Evolutionary conservation across 495 filamentous ascomycete species (phyloP).

Genomic region (Neurospora hispaniola): DNA sequence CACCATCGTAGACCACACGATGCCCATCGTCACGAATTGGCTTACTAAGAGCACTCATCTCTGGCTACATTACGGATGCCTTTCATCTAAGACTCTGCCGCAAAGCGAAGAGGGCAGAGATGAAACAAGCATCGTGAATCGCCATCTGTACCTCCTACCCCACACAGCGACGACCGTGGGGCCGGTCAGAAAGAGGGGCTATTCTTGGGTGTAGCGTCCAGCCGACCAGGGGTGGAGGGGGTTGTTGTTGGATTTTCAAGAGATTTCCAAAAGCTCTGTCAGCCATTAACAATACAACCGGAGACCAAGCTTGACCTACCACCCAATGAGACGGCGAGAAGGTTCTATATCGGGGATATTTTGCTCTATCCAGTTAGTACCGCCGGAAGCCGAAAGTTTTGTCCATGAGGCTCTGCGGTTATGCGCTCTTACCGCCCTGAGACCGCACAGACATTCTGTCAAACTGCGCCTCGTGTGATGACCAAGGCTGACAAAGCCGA

Average conservation of each 20-base stretch:
- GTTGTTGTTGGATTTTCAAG: not conserved
- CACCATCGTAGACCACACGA: not conserved
- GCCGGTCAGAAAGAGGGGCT: not conserved
- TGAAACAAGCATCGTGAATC: not conserved
- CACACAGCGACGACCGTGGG: not conserved
- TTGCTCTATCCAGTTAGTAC: not conserved
- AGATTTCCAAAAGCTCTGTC: not conserved
- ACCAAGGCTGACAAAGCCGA: not conserved
- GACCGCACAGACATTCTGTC: not conserved
- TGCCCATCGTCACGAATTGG: not conserved
- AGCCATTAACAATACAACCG: not conserved
- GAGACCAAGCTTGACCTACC: not conserved
- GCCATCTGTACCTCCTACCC: not conserved
- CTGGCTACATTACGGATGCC: not conserved
- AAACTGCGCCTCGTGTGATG: not conserved
- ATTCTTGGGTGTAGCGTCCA: not conserved
- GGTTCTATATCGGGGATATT: not conserved
- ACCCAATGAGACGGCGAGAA: not conserved
- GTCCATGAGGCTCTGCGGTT: not conserved
- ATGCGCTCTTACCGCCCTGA: not conserved
- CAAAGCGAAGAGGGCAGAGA: not conserved
- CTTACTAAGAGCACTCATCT: not conserved
- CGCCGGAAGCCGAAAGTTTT: not conserved
- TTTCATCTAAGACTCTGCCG: not conserved
- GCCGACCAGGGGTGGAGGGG: not conserved